phyloP scores from a whole-genome alignment of 2,329 filamentous ascomycete genomes.

The Pseudocercospora cruenta region DNA sequence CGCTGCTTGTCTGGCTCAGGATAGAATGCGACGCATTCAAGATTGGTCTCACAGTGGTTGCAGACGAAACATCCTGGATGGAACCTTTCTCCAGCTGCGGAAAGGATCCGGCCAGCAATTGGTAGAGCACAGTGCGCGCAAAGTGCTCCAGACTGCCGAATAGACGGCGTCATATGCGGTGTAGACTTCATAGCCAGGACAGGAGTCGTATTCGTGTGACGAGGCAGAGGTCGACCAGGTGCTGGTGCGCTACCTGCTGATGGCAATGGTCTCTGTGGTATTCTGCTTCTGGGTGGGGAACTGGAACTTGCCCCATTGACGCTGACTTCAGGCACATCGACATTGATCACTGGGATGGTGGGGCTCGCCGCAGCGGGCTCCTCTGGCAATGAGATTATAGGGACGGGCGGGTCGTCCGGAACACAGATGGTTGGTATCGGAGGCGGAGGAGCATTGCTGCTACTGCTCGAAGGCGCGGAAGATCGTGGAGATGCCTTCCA shows the following conservation, averaged over 20 bases:
- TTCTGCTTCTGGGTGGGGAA: conserved; percentile 28
- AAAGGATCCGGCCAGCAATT: conserved; percentile 89
- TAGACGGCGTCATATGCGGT: conserved; percentile 51
- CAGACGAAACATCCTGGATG: conserved; percentile 94
- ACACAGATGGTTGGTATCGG: conserved; percentile 57
- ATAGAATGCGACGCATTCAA: conserved; percentile 96
- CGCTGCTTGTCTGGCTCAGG: conserved; percentile 80
- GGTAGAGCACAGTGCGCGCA: conserved; percentile 83
- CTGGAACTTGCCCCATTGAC: conserved; percentile 22
- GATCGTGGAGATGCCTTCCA: conserved; percentile 17
- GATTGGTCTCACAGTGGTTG: conserved; percentile 79
- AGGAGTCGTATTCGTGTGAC: conserved; percentile 37
- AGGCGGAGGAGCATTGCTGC: conserved; percentile 18
- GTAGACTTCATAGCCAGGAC: conserved; percentile 40
- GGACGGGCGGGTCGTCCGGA: conserved; percentile 45
- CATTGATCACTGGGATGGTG: conserved; percentile 17
- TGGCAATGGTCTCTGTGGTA: conserved; percentile 50
- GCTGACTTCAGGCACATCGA: conserved; percentile 26
- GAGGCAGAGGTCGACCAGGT: conserved; percentile 42
- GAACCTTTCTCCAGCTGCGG: conserved; percentile 79
- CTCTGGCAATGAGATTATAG: conserved; percentile 39
- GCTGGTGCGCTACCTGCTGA: conserved; percentile 40
- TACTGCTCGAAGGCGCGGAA: conserved; percentile 11
- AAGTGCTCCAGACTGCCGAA: conserved; percentile 64
- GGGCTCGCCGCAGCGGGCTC: conserved; percentile 35